phyloP scores from a whole-genome alignment of 108 stramenopile species.

The Heterococcus sp. region DNA sequence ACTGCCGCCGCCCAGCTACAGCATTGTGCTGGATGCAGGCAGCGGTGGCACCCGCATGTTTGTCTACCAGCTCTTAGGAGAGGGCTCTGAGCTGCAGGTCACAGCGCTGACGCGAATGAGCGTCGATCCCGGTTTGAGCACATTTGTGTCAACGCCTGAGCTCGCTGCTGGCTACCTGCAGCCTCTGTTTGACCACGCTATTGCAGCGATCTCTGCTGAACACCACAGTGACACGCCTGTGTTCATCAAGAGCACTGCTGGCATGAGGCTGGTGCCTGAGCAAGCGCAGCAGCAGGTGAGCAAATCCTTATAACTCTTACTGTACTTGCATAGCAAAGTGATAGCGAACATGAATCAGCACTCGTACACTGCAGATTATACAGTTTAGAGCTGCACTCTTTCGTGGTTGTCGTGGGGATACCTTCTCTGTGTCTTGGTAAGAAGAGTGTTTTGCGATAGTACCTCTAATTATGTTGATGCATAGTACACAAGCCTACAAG shows the following conservation, averaged over 20 bases:
- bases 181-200: constrained; percentile 33
- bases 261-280: constrained; percentile 47
- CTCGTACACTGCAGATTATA: too few species aligned
- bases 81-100: constrained; percentile 20
- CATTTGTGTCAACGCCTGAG: constrained; percentile 33
- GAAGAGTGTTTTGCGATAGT: too few species aligned
- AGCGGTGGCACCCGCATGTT: constrained; percentile 47
- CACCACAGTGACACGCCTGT: constrained; percentile 31
- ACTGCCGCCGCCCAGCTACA: too few species aligned
- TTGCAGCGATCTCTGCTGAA: constrained; percentile 38
- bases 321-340: too few species aligned
- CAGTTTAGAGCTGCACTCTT: too few species aligned
- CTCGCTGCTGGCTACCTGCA: constrained; percentile 41
- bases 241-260: constrained; percentile 53
- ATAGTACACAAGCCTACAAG: too few species aligned
- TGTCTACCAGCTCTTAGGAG: constrained; percentile 14
- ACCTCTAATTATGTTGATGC: too few species aligned
- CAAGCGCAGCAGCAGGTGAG: background rate
- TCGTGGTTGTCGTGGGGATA: too few species aligned
- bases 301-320: too few species aligned
- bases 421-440: too few species aligned
- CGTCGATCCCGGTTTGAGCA: constrained; percentile 45
- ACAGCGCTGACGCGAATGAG: constrained; percentile 23
- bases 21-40: constrained; percentile 40
- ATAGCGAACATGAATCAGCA: too few species aligned